These are phyloP conservation scores for Ceratocystis variospora DNA, from an alignment of 2,329 filamentous ascomycete genomes.

Conservation along the genomic window DNA sequence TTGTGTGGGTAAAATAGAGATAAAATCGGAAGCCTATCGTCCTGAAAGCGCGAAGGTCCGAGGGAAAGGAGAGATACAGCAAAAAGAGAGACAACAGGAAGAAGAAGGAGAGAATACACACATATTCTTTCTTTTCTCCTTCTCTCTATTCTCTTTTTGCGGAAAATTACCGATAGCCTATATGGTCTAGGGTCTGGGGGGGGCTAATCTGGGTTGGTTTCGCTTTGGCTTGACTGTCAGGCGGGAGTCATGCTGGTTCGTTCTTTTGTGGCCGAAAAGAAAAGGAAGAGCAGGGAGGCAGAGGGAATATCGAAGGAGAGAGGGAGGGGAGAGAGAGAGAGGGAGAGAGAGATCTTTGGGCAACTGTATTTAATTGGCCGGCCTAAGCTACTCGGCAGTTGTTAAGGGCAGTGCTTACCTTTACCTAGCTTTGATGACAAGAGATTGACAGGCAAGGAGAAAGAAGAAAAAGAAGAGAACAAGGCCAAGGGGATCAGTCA, in stretches of 20 bases:
- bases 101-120: background rate
- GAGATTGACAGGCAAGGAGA: slow-evolving; percentile 2
- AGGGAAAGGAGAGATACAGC: background rate
- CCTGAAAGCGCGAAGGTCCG: background rate
- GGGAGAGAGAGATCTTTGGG: background rate
- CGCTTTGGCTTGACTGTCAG: slow-evolving; percentile 5
- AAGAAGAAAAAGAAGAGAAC: background rate
- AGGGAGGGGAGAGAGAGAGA: background rate
- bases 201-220: background rate
- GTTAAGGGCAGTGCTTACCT: background rate
- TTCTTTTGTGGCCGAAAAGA: background rate
- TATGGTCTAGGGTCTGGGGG: background rate
- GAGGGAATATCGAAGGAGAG: background rate
- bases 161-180: slow-evolving; percentile 3
- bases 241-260: background rate
- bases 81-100: background rate
- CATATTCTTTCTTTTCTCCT: background rate
- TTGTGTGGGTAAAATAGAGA: too few species aligned
- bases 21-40: background rate
- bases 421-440: background rate
- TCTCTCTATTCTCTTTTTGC: background rate
- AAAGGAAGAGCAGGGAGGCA: background rate
- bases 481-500: background rate
- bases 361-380: background rate
- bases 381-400: background rate